A percentile compares a stretch with the other conserved stretches of the same genome.
These are phyloP conservation scores for Phytophthora crassamura DNA, from an alignment of 352 stramenopile species.

Conservation along the genomic window DNA sequence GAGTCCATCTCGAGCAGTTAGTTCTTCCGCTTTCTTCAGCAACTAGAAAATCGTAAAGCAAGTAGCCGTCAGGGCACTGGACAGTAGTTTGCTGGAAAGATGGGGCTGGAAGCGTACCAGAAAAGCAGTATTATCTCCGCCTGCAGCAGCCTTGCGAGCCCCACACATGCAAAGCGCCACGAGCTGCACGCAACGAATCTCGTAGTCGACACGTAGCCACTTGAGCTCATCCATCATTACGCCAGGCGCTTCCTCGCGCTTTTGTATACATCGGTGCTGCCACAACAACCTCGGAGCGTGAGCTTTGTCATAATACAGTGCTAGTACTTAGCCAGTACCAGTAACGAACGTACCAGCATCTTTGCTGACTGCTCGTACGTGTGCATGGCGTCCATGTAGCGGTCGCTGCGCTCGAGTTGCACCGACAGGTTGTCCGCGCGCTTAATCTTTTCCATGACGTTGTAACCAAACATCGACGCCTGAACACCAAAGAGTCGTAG, in stretches of 20 bases:
- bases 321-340: background rate
- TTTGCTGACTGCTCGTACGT: constrained; percentile 76
- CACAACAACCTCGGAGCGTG: background rate
- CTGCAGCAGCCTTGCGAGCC: constrained; percentile 50
- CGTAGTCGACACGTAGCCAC: constrained; percentile 74
- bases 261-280: constrained; percentile 73
- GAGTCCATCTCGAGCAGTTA: constrained; percentile 61
- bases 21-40: constrained; percentile 70
- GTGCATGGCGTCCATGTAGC: constrained; percentile 76
- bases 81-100: background rate
- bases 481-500: constrained; percentile 15
- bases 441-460: constrained; percentile 67
- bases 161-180: constrained; percentile 75
- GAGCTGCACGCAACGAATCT: constrained; percentile 78
- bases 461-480: constrained; percentile 65
- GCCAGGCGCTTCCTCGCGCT: constrained; percentile 55
- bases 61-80: background rate
- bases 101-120: constrained; percentile 40
- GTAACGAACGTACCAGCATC: constrained; percentile 60
- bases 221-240: constrained; percentile 65
- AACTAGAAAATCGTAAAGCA: constrained; percentile 37
- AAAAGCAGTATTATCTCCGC: constrained; percentile 66
- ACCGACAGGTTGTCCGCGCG: constrained; percentile 60
- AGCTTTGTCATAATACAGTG: background rate
- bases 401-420: constrained; percentile 64